Base-by-base conservation (phyloP, 345 rosid species). In the Melaleuca quinquenervia region DNA sequence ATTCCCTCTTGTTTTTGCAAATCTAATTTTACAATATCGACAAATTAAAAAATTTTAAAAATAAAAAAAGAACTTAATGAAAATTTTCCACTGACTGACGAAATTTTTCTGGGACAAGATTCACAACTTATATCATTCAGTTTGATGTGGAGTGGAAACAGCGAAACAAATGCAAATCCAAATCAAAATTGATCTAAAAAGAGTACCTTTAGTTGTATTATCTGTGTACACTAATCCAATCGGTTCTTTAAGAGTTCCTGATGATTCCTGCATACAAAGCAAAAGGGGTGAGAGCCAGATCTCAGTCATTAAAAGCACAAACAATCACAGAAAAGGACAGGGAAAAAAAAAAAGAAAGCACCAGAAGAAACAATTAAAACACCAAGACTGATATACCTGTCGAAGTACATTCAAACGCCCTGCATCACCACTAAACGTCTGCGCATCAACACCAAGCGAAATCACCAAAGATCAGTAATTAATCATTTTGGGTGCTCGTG, bases 341-440 rank as follows among this genome's bases (percentile, higher is more conserved):
- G 22, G 24, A 6, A 54, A 13, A 26, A 27, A 56, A 5, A 36
- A n/a, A 36, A n/a, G 84, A 82, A 41, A 86, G 50, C 13, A n/a
- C 29, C 50, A 27, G 21, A 80, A 50, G 53, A 55, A 55, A 2
- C 48, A 36, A 70, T 70, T 70, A 36, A 21, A 70, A 70, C 80
- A 58, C 48, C 26, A 36, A 49, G 12, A 70, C 78, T 62, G 56
- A n/a, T 2, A 3, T 83, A 95, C 99, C 96, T 93, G 95, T 2
- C 94, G 96, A 85, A 97, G 91, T 85, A 94, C 90, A 92, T 96
- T 93, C 48, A 96, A 90, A 87, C 88, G 98, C 54, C 90, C 87
- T 48, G 84, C 70, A 36, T 95, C 95, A 50, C 94, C 93, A 78
- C 90, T 88, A 58, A 90, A 88, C 85, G 92, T 91, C 98, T 97